Percentiles rank a stretch among this genome's conserved stretches.
phyloP scores from a whole-genome alignment of 495 filamentous ascomycete species.

The Cudoniella acicularis region DNA sequence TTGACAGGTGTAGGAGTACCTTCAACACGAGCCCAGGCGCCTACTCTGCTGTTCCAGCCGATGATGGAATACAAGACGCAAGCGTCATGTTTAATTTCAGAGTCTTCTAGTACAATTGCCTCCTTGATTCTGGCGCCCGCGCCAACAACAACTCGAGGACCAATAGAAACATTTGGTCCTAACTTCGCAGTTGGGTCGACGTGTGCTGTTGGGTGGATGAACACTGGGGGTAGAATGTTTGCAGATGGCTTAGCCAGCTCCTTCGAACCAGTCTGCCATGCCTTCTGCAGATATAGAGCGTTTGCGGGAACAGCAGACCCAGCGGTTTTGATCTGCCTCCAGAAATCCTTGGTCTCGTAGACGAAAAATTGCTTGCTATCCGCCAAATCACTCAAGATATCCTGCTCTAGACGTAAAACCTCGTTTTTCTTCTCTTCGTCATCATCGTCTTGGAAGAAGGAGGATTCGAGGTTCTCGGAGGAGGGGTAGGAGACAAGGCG shows the following conservation, averaged over 20 bases:
- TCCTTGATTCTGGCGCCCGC: conserved; percentile 93
- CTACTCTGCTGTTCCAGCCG: conserved; percentile 93
- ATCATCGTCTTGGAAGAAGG: conserved; percentile 66
- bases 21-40: conserved; percentile 96
- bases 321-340: conserved; percentile 99
- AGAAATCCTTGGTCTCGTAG: conserved; percentile 98
- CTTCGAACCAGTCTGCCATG: conserved; percentile 75
- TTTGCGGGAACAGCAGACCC: conserved; percentile 97
- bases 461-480: conserved; percentile 84
- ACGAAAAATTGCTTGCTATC: conserved; percentile 99
- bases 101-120: conserved; percentile 90
- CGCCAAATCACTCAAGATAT: conserved; percentile 93
- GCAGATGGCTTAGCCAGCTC: conserved; percentile 83
- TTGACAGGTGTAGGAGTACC: conserved; percentile 86
- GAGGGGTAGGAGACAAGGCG: conserved; percentile 92
- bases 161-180: conserved; percentile 94
- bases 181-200: conserved; percentile 96
- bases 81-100: conserved; percentile 95
- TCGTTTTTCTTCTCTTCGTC: conserved; percentile 71
- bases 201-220: conserved; percentile 90
- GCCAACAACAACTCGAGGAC: conserved; percentile 78
- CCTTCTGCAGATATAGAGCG: conserved; percentile 94
- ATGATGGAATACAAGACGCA: conserved; percentile 96
- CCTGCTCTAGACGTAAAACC: conserved; percentile 93
- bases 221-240: conserved; percentile 90